Conservation (phyloP, 306 rosid species). For the Gleditsia sinensis region DNA sequence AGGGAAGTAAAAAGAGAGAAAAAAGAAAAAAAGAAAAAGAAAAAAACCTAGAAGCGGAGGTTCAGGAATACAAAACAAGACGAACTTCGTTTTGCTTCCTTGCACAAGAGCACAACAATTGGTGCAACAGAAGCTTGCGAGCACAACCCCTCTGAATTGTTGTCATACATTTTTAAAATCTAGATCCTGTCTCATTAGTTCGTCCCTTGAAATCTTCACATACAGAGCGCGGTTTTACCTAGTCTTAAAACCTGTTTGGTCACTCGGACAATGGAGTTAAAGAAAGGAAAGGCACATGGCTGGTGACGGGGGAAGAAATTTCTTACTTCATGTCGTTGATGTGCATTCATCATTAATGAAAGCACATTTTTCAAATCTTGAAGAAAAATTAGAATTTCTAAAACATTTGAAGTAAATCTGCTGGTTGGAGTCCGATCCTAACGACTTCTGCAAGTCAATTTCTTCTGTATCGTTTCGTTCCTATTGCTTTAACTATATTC, state of each 20-base stretch:
- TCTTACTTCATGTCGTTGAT: background rate
- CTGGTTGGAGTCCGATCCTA: slow-evolving; percentile 30
- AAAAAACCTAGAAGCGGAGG: background rate
- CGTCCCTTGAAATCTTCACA: background rate
- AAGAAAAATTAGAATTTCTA: slow-evolving; percentile 1
- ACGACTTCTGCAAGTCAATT: background rate
- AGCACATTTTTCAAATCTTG: slow-evolving; percentile 38
- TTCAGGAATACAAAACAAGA: background rate
- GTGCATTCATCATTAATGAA: slow-evolving; percentile 36
- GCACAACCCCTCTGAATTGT: no score
- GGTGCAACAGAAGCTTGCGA: background rate
- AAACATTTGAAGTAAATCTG: slow-evolving; percentile 32
- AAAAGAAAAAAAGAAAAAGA: background rate
- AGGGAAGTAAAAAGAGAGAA: background rate
- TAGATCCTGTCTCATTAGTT: background rate
- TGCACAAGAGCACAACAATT: background rate
- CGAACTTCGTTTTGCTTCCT: no score
- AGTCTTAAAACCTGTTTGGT: slow-evolving; percentile 23
- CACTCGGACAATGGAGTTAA: slow-evolving; percentile 16
- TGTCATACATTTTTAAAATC: background rate
- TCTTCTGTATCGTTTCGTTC: background rate
- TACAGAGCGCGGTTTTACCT: background rate
- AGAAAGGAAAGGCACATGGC: slow-evolving; percentile 17
- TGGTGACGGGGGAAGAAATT: slow-evolving; percentile 4
- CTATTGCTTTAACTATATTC: background rate